Base-by-base conservation (phyloP, 371 early-diverging fungal species). In the Mucor saturninus region DNA sequence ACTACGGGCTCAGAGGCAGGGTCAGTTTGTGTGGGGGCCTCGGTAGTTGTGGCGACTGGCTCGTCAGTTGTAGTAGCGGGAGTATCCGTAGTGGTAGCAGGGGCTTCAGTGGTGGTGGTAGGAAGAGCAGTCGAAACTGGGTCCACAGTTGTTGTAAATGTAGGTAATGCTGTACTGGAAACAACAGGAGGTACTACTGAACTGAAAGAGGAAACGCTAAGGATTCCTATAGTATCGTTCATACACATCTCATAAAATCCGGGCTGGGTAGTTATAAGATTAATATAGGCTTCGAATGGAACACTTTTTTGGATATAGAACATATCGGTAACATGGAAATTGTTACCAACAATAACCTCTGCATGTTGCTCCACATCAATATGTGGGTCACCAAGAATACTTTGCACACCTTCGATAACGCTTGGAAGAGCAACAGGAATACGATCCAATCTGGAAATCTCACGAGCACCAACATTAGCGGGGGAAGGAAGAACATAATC, bases 401-500 rank as follows among this genome's bases (percentile, higher is more conserved):
- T 6, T 35, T 35, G 35, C 35, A 6, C 1, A 21, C 21, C 21
- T 21, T 21, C 21, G 21, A 21, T 1, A 21, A 21, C 0, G 21
- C 21, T 1, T 1, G 21, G 21, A 21, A 21, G 21, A 35, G 35
- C 1, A 6, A 35, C 35, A 35, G 8, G 35, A 4, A 35, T 6
- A 35, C 8, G 35, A 35, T 35, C 35, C 4, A 8, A 35, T 35
- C 4, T 35, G 35, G 0, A 35, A 35, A 2, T 35, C 4, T 35
- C 8, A 8, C 1, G 21, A 21, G 21, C 21, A 21, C 21, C 21
- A 21, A 21, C 21, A 21, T 21, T 21, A 21, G 21, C 21, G 21
- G 21, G 21, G 21, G 21, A 21, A 21, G 62, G 30, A 21, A 71
- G 49, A 3, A 51, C 55, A 51, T 68, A 66, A 31, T 73, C 55